A percentile compares a stretch with the other conserved stretches of the same genome.
phyloP scores from a whole-genome alignment of 441 rosid species.

The Lepidium campestre region DNA sequence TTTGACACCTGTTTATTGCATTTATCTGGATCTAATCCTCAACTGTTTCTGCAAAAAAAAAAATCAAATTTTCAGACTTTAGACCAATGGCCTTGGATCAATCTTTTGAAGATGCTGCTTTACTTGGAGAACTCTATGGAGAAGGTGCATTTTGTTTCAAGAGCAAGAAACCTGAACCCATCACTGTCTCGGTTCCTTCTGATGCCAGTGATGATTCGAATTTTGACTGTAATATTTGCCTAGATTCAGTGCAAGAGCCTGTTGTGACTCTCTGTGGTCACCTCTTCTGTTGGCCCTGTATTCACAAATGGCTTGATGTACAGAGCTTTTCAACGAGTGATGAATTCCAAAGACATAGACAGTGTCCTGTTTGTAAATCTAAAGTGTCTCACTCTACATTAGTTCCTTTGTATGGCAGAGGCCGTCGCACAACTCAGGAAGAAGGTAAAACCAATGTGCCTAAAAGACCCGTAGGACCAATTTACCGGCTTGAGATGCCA shows the following conservation, averaged over 20 bases:
- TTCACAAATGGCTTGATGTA: slow-evolving; percentile 80
- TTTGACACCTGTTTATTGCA: not conserved
- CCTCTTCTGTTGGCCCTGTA: slow-evolving; percentile 97
- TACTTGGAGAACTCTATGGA: slow-evolving; percentile 19
- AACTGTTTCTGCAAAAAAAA: not conserved
- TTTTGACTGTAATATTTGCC: slow-evolving; percentile 89
- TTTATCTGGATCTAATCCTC: slow-evolving; percentile 13
- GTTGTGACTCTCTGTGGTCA: slow-evolving; percentile 94
- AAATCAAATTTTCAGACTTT: not conserved
- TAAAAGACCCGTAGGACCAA: slow-evolving; percentile 25
- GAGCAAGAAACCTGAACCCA: slow-evolving; percentile 8
- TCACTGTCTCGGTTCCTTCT: slow-evolving; percentile 25
- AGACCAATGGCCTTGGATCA: slow-evolving; percentile 38
- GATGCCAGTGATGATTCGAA: slow-evolving; percentile 34
- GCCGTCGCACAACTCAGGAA: slow-evolving; percentile 34
- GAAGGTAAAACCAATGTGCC: slow-evolving; percentile 16
- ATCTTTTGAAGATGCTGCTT: slow-evolving; percentile 32
- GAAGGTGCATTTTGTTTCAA: slow-evolving; percentile 41
- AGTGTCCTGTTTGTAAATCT: slow-evolving; percentile 91
- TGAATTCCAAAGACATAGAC: slow-evolving; percentile 37
- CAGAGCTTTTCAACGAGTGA: slow-evolving; percentile 31
- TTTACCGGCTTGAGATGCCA: slow-evolving; percentile 18
- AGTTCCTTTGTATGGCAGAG: slow-evolving; percentile 78
- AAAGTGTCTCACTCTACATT: slow-evolving; percentile 59
- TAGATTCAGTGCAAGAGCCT: slow-evolving; percentile 78